Evolutionary conservation across 768 basidiomycete species (phyloP).

Genomic region (Cystobasidium tubakii): DNA sequence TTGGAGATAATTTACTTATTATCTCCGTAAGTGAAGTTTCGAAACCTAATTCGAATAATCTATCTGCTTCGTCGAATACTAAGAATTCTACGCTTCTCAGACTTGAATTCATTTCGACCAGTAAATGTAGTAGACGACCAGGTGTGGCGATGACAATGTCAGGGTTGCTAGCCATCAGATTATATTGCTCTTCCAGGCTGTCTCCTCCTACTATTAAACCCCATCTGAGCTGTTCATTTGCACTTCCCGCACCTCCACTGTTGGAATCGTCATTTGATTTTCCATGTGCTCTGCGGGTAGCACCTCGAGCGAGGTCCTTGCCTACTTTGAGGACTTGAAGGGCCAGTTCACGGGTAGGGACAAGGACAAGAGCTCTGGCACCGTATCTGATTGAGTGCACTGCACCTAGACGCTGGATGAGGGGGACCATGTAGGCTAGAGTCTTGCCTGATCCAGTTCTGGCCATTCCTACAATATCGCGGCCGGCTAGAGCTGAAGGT

Average conservation of each 20-base stretch:
- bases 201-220: constrained; percentile 93
- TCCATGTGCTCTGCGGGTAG: constrained; percentile 49
- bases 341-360: constrained; percentile 89
- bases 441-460: constrained; percentile 97
- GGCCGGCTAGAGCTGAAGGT: constrained; percentile 73
- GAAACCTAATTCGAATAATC: constrained; percentile 97
- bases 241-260: constrained; percentile 51
- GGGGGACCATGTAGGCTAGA: constrained; percentile 87
- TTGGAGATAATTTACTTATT: constrained; percentile 73
- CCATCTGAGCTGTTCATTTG: constrained; percentile 64
- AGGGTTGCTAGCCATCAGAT: constrained; percentile 86
- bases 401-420: constrained; percentile 77
- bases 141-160: constrained; percentile 99
- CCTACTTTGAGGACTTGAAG: constrained; percentile 89
- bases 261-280: constrained; percentile 55
- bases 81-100: constrained; percentile 78
- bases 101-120: constrained; percentile 93
- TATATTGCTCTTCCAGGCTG: constrained; percentile 89
- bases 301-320: constrained; percentile 79
- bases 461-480: constrained; percentile 96
- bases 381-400: constrained; percentile 60
- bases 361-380: constrained; percentile 71
- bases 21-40: constrained; percentile 86
- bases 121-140: constrained; percentile 89
- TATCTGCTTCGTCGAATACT: constrained; percentile 96